Percentiles rank a stretch among this genome's conserved stretches.
These are phyloP conservation scores for Striga asiatica DNA, from an alignment of 257 asterid genomes.

Conservation along the genomic window DNA sequence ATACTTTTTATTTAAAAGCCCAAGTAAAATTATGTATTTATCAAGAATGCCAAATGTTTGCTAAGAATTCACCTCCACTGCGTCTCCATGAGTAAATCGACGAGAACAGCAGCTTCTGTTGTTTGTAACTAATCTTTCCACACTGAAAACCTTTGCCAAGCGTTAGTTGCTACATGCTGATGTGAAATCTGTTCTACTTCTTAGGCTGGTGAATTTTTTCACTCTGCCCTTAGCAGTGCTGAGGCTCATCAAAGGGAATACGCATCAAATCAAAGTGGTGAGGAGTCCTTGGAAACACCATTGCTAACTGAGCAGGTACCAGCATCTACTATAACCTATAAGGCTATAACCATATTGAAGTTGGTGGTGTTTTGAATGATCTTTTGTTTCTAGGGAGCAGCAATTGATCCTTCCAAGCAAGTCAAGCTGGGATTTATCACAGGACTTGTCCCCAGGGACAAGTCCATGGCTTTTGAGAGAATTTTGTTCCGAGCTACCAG, in stretches of 20 bases:
- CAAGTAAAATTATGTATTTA: background rate
- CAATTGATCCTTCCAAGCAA: conserved; percentile 78
- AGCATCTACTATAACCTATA: conserved; percentile 8
- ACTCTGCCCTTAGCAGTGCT: conserved; percentile 71
- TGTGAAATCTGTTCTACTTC: conserved; percentile 10
- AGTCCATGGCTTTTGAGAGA: conserved; percentile 93
- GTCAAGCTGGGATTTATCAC: conserved; percentile 78
- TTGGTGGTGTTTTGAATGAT: conserved; percentile 4
- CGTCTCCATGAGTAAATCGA: conserved; percentile 4
- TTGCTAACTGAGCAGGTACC: conserved; percentile 63
- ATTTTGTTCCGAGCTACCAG: conserved; percentile 95
- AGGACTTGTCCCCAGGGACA: conserved; percentile 92
- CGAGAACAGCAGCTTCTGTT: background rate
- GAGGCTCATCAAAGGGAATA: conserved; percentile 66
- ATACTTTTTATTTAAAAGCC: background rate
- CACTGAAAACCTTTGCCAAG: background rate
- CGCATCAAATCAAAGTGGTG: conserved; percentile 60
- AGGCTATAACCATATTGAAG: conserved; percentile 13
- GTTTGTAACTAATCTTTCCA: background rate
- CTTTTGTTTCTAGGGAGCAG: conserved; percentile 35
- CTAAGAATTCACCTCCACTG: background rate
- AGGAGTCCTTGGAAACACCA: conserved; percentile 88
- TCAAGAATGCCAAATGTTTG: background rate
- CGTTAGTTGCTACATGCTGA: conserved; percentile 14
- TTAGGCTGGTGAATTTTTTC: conserved; percentile 87